Evolutionary conservation across 129 eudicot genomes (phyloP), one percentile per base, ranked within the genome.

Genomic region (Gnaphalium uliginosum): DNA sequence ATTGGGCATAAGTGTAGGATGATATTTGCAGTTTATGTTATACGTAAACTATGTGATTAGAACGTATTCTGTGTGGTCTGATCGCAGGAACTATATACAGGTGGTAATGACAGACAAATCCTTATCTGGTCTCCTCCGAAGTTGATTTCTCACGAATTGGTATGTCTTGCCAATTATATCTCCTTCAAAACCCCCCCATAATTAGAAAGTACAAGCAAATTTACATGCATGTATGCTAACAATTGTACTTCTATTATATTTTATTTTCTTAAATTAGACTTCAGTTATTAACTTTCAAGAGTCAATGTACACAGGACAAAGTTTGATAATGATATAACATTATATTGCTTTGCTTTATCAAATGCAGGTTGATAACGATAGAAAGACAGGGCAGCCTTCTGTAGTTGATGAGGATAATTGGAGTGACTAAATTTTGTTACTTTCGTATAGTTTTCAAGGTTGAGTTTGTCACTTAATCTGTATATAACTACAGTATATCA

Each of bases 71-170:
- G 29, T 51, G 8, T 64, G 72, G 76, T 54, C 32, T 59, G 70
- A 8, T 71, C 63, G 25, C 84, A 93, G 97, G 99, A 94, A 78
- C 76, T 94, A 30, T 94, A 87, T 74, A 91, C 92, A 0, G 99
- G 97, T 71, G 96, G 92, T 29, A 89, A 83, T 84, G 99, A 94
- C 78, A 81, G 97, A 65, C 92, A 91, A 81, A 91, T 91, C 74
- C 99, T 94, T 59, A 84, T 91, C 26, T 91, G 99, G 99, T 91
- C 97, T 74, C 94, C 99, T 33, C 75, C 86, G 69, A 83, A 81
- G 65, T 60, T 74, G 56, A 84, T 66, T 78, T 51, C 89, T 32
- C 85, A 69, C n/a, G 92, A 91, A 37, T 32, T 82, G 93, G 96
- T 90, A 78, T 50, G 80, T 62, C 59, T 23, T 21, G 21, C 43